phyloP scores from a whole-genome alignment of 352 stramenopile species.

The Globisporangium cystogenes region DNA sequence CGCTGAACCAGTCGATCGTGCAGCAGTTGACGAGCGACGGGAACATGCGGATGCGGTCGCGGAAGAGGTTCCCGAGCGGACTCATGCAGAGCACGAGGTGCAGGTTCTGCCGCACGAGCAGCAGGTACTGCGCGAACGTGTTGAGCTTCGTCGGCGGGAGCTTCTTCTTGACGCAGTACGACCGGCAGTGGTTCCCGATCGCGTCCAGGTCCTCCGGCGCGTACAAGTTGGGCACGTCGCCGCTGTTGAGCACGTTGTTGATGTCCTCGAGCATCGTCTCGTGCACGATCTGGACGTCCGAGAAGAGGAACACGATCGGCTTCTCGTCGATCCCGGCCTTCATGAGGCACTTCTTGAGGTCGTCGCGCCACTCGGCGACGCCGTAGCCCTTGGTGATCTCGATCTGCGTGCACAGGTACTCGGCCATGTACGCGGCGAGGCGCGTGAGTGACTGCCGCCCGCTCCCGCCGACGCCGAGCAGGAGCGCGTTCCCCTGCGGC shows the following conservation, averaged over 20 bases:
- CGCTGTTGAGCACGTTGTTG: slow-evolving; percentile 94
- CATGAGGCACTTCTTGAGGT: slow-evolving; percentile 91
- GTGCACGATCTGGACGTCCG: slow-evolving; percentile 93
- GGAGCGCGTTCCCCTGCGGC: slow-evolving; percentile 85
- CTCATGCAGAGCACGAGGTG: slow-evolving; percentile 93
- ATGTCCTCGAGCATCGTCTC: slow-evolving; percentile 96
- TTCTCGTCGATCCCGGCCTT: slow-evolving; percentile 92
- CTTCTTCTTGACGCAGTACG: slow-evolving; percentile 88
- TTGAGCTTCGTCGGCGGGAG: slow-evolving; percentile 92
- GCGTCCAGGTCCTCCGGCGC: slow-evolving; percentile 88
- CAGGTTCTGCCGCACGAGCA: slow-evolving; percentile 90
- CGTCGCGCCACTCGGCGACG: slow-evolving; percentile 90
- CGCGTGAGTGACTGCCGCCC: slow-evolving; percentile 89
- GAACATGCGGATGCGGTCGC: slow-evolving; percentile 90
- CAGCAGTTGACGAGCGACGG: slow-evolving; percentile 87
- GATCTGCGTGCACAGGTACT: slow-evolving; percentile 91
- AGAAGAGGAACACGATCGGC: slow-evolving; percentile 92
- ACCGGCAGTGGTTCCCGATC: slow-evolving; percentile 89
- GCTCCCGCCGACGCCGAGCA: slow-evolving; percentile 92
- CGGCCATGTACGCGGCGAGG: slow-evolving; percentile 90
- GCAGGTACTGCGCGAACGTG: slow-evolving; percentile 92
- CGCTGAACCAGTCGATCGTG: slow-evolving; percentile 88
- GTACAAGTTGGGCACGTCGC: slow-evolving; percentile 94
- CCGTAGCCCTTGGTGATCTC: slow-evolving; percentile 95
- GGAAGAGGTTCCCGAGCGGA: slow-evolving; percentile 86